A percentile compares a stretch with the other conserved stretches of the same genome.
phyloP scores from a whole-genome alignment of 1,284 basidiomycete species.

The Sparassis latifolia region DNA sequence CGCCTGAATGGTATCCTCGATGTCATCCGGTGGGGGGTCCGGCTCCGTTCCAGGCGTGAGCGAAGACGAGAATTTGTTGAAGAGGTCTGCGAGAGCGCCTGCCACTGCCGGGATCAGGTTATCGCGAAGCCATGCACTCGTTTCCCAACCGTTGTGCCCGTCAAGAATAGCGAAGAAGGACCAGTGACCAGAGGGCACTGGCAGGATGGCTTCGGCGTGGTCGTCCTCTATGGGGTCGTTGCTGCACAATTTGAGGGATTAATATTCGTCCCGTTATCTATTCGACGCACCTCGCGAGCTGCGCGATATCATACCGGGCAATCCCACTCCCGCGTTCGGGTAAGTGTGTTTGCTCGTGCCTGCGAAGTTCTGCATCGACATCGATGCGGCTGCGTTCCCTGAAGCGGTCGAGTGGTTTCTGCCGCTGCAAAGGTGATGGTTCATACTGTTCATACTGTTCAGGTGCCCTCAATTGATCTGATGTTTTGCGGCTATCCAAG shows the following conservation, averaged over 20 bases:
- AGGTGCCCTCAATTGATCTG: too few species aligned
- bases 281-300: constrained; percentile 17
- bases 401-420: not conserved
- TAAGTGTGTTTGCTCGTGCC: constrained; percentile 9
- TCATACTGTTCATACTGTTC: too few species aligned
- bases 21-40: constrained; percentile 9
- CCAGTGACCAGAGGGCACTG: constrained; percentile 23
- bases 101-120: constrained; percentile 23
- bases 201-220: constrained; percentile 20
- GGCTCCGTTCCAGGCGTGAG: constrained; percentile 2
- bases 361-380: constrained; percentile 7
- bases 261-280: not conserved
- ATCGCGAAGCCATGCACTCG: constrained; percentile 24
- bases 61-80: constrained; percentile 4
- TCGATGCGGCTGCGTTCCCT: constrained; percentile 1
- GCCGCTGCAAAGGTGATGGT: not conserved
- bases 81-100: constrained; percentile 25
- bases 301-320: constrained; percentile 18
- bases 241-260: constrained; percentile 6
- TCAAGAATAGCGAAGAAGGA: constrained; percentile 27
- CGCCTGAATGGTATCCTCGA: constrained; percentile 18
- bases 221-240: constrained; percentile 25
- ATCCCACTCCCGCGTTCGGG: constrained; percentile 13
- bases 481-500: not conserved
- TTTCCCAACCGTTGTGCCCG: constrained; percentile 26